phyloP scores from a whole-genome alignment of 805 yeast species.

The Lachancea sp. region DNA sequence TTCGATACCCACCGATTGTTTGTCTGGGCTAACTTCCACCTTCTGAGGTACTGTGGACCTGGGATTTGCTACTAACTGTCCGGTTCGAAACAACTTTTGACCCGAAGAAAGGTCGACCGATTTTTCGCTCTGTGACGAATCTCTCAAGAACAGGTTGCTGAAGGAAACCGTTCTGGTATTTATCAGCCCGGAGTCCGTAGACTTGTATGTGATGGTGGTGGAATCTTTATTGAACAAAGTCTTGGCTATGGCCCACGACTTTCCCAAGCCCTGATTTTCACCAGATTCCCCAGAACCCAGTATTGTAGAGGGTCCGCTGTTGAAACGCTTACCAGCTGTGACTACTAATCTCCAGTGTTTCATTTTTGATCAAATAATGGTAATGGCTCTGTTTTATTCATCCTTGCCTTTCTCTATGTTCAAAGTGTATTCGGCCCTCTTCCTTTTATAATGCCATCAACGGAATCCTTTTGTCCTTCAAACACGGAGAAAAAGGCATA shows the following conservation, averaged over 20 bases:
- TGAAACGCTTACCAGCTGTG: not conserved
- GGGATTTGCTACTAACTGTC: conserved; percentile 33
- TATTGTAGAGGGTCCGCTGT: conserved; percentile 3
- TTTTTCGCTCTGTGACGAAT: conserved; percentile 44
- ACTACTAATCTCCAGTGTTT: not conserved
- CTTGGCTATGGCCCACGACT: conserved; percentile 1
- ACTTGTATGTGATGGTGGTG: conserved; percentile 20
- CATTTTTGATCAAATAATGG: too few species aligned
- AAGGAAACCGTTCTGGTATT: conserved; percentile 32
- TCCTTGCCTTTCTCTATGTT: too few species aligned
- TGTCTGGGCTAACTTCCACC: conserved; percentile 32
- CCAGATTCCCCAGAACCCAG: conserved; percentile 9
- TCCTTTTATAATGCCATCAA: too few species aligned
- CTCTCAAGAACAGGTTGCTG: conserved; percentile 56
- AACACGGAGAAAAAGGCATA: not conserved
- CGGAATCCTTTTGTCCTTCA: not conserved
- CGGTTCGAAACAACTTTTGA: conserved; percentile 64
- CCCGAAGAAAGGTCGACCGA: conserved; percentile 51
- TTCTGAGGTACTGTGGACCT: conserved; percentile 33
- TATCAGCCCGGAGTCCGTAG: not conserved
- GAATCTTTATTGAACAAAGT: conserved; percentile 17
- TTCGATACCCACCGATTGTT: conserved; percentile 35
- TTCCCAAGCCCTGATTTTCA: not conserved
- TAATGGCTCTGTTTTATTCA: too few species aligned
- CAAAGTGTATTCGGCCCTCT: not conserved